Evolutionary conservation across 1,284 basidiomycete genomes (phyloP), one percentile per base, ranked within the genome.

Genomic region (Apiotrichum brassicae): DNA sequence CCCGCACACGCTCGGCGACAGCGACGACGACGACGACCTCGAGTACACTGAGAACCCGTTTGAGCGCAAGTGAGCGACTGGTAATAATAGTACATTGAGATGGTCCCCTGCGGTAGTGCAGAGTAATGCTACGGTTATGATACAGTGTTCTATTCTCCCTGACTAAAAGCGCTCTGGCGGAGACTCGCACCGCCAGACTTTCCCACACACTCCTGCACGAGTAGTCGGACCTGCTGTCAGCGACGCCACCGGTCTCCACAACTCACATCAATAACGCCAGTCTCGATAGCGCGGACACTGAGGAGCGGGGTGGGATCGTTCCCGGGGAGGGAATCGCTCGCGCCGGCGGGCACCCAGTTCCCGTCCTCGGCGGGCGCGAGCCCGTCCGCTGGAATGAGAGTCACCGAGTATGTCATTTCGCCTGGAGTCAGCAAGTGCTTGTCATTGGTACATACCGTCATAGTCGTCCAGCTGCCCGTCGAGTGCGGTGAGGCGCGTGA

Each of bases 401-500:
- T 30, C 9, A 8, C n/a, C n/a, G n/a, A 9, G 28, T 9, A 30
- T 30, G 28, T 30, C 28, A 14, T 9, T 30, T 30, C 28, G 28
- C 28, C 28, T 30, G 28, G 8, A 14, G 28, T 30, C 28, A 30
- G 28, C 28, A 30, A 14, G 28, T 30, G 28, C 28, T 8, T 30
- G 28, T 14, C 77, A 36, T 77, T 14, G 28, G 28, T 30, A n/a
- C 28, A 30, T 14, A 30, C 9, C 28, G 28, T 14, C 9, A 30
- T 30, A 14, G 46, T 81, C 78, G 22, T 81, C 79, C 11, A 97
- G 75, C 60, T 87, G 83, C 4, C 84, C 78, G 60, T 93, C 87
- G 20, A 91, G 78, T 76, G 87, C 84, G 53, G 76, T 82, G 30
- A 95, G 78, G 64, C 90, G 91, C 59, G 90, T 79, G 46, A 95